These are phyloP conservation scores for Heritiera littoralis DNA, from an alignment of 345 rosid genomes.

Conservation along the genomic window DNA sequence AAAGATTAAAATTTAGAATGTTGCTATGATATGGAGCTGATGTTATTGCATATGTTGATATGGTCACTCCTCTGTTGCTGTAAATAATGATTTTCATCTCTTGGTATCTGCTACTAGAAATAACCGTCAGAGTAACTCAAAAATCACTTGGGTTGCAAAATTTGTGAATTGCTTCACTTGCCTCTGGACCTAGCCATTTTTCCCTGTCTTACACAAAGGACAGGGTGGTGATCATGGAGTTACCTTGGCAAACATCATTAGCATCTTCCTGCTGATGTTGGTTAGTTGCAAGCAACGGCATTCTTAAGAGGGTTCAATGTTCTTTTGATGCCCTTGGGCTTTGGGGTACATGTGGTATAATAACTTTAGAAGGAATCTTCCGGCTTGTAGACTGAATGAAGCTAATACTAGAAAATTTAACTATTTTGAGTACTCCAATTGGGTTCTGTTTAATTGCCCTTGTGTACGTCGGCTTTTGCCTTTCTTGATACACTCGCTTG, in stretches of 20 bases:
- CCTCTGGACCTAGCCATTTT: neutral
- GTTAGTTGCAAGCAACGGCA: neutral
- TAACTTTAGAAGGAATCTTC: conserved; percentile 9
- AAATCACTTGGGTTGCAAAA: neutral
- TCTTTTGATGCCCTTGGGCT: neutral
- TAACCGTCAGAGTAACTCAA: neutral
- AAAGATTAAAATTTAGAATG: neutral
- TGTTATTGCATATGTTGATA: neutral
- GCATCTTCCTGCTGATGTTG: neutral
- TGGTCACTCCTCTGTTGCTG: neutral
- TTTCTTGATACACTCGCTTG: neutral
- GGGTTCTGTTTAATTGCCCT: neutral
- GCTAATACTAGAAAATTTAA: neutral
- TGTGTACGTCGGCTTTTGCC: neutral
- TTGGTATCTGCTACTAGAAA: neutral
- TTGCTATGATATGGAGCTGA: neutral
- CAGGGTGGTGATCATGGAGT: neutral
- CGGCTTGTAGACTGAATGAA: neutral
- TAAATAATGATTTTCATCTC: neutral
- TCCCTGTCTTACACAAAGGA: neutral
- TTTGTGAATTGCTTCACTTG: neutral
- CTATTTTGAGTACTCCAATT: too few relatives aligned
- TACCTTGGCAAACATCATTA: neutral
- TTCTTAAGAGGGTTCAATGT: neutral
- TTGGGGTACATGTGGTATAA: neutral